These are phyloP conservation scores for Colletotrichum endophyticum DNA, from an alignment of 2,329 filamentous ascomycete species.

Conservation along the genomic window DNA sequence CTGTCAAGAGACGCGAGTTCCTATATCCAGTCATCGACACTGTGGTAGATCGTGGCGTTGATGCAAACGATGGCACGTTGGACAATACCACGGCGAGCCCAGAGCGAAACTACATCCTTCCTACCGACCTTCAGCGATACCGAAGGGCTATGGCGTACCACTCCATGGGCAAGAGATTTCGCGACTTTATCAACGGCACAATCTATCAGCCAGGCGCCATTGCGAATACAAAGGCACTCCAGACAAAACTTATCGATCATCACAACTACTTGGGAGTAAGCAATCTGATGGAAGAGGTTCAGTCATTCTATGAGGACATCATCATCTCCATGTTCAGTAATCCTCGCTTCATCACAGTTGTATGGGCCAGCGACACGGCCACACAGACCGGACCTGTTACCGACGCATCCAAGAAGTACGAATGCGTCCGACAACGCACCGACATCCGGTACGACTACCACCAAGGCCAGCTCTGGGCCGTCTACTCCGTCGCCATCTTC, in stretches of 20 bases:
- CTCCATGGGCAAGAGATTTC: conserved; percentile 32
- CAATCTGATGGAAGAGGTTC: conserved; percentile 28
- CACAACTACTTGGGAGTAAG: conserved; percentile 30
- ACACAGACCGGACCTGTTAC: conserved; percentile 24
- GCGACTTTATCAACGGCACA: conserved; percentile 33
- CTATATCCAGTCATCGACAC: conserved; percentile 33
- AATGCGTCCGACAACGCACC: conserved; percentile 17
- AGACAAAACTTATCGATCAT: conserved; percentile 43
- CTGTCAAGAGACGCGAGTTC: conserved; percentile 23
- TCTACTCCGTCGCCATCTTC: conserved; percentile 36
- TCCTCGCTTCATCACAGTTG: conserved; percentile 35
- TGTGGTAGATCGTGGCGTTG: conserved; percentile 22
- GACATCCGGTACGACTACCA: conserved; percentile 33
- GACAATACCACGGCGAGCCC: conserved; percentile 35
- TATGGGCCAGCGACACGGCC: conserved; percentile 31
- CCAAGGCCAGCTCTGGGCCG: conserved; percentile 35
- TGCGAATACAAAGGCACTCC: conserved; percentile 35
- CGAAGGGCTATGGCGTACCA: conserved; percentile 35
- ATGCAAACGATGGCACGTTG: conserved; percentile 34
- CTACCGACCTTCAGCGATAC: conserved; percentile 26
- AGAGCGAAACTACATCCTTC: conserved; percentile 29
- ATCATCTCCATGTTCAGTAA: conserved; percentile 37
- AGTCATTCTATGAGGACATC: conserved; percentile 37
- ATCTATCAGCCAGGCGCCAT: conserved; percentile 28
- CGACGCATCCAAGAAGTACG: conserved; percentile 29